Conservation (phyloP, 1,284 basidiomycete genomes). For the Cystobasidium slooffiae region DNA sequence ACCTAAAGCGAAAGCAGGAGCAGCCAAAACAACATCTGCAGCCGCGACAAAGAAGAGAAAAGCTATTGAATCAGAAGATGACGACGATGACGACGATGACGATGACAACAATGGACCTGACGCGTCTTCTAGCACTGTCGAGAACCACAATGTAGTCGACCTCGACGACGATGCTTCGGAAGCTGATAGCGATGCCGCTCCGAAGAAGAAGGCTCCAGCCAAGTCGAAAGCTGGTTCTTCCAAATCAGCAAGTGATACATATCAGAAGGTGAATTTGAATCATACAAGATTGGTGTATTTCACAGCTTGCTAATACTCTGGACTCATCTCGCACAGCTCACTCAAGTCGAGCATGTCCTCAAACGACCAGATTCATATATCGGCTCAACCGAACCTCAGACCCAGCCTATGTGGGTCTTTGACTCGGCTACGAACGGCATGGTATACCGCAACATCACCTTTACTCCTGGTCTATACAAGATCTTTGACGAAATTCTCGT, state of each 20-base stretch:
- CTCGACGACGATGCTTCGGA: constrained; percentile 22
- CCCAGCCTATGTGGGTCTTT: constrained; percentile 87
- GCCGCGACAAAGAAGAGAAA: constrained; percentile 22
- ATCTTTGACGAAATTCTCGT: constrained; percentile 99
- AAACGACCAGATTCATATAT: constrained; percentile 98
- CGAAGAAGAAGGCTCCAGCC: constrained; percentile 35
- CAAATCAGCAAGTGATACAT: constrained; percentile 90
- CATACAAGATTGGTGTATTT: constrained; percentile 21
- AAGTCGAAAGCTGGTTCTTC: constrained; percentile 53
- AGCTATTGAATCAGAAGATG: constrained; percentile 39
- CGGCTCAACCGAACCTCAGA: constrained; percentile 85
- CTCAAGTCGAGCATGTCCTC: constrained; percentile 94
- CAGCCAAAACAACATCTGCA: constrained; percentile 5
- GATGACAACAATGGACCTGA: constrained; percentile 48
- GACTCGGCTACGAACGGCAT: constrained; percentile 59
- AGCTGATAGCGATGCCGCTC: constrained; percentile 44
- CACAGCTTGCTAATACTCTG: neutral
- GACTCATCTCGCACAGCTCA: constrained; percentile 65
- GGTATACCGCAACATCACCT: constrained; percentile 70
- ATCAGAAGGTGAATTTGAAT: constrained; percentile 72
- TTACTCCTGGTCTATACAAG: constrained; percentile 98
- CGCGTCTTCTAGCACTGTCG: constrained; percentile 12
- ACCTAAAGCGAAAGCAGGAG: constrained; percentile 21
- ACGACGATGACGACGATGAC: constrained; percentile 56
- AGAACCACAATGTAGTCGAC: constrained; percentile 25